These are phyloP conservation scores for Solanum hybrid DNA, from an alignment of 305 asterid species.

Conservation along the genomic window DNA sequence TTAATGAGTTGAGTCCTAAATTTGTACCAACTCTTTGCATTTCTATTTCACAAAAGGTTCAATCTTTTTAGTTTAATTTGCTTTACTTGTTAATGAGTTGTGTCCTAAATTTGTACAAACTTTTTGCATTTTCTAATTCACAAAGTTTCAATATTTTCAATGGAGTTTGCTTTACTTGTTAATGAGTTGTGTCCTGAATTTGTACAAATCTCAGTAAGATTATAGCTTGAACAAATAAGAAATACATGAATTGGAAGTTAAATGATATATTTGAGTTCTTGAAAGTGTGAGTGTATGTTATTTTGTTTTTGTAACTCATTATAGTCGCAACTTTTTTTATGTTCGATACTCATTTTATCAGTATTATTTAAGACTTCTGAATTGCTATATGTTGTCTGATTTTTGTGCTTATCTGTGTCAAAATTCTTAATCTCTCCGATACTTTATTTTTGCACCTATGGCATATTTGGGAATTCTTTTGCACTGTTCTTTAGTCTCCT, in stretches of 20 bases:
- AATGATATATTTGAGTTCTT: neutral
- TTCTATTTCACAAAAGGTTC: neutral
- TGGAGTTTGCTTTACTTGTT: neutral
- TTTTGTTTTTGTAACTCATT: neutral
- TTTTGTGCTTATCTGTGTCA: neutral
- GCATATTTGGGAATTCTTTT: neutral
- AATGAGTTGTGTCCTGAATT: neutral
- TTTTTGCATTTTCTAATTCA: neutral
- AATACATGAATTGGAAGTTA: neutral
- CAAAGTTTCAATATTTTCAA: neutral
- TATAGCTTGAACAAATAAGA: neutral
- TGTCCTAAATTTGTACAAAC: neutral
- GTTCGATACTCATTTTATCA: neutral
- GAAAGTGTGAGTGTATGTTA: neutral
- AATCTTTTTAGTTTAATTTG: neutral
- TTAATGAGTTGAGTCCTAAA: neutral
- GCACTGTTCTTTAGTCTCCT: neutral
- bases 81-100: neutral
- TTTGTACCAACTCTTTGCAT: neutral
- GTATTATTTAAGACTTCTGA: neutral
- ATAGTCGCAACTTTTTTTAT: neutral
- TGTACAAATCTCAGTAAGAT: neutral
- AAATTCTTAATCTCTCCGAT: neutral
- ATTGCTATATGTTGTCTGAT: neutral
- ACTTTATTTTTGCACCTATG: neutral